Base-by-base conservation (phyloP, 768 basidiomycete genomes). In the Lyophyllum shimeji region DNA sequence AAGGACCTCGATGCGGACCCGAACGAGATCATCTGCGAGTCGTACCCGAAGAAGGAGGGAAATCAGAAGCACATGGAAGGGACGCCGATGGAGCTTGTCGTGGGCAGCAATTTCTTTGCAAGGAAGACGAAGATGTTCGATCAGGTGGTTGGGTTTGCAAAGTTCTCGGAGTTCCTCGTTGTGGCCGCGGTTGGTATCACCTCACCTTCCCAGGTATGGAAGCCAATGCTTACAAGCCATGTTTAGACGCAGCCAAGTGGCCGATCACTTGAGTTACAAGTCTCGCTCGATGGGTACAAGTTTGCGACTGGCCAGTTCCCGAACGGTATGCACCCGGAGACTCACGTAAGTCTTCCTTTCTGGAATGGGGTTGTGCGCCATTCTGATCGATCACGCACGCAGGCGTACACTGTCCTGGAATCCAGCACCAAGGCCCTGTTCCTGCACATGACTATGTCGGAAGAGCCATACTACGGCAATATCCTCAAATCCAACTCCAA, bases 401-500 rank as follows among this genome's bases (percentile, higher is more conserved):
- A 94, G 90, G 91, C 91, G 0, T 96, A 96, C 70, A 98, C 95
- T 2, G 82, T 98, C 45, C 81, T 98, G 7, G 97, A 99, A 71
- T 98, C 96, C 1, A 89, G 81, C 65, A 99, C 97, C 0, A 86
- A 89, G 50, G 84, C 96, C 0, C 83, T 99, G 59, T 99, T 99
- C 84, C 69, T 99, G 11, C 96, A 96, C 65, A 89, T 96, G 79
- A 98, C 97, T 0, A 96, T 91, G 77, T 92, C 91, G 18, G 85
- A 90, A 56, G 79, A 76, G 20, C 90, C 87, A 2, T 89, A 78
- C 67, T 98, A 90, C 87, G 97, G 97, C 33, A 89, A 83, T 65
- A 87, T 98, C 61, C 82, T 94, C 57, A 96, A 96, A 71, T 97
- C 95, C 25, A 98, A 99, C 71, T 98, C 90, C 27, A 99, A 99